Conservation (phyloP, 129 eudicot species). For the Sambucus nigra region DNA sequence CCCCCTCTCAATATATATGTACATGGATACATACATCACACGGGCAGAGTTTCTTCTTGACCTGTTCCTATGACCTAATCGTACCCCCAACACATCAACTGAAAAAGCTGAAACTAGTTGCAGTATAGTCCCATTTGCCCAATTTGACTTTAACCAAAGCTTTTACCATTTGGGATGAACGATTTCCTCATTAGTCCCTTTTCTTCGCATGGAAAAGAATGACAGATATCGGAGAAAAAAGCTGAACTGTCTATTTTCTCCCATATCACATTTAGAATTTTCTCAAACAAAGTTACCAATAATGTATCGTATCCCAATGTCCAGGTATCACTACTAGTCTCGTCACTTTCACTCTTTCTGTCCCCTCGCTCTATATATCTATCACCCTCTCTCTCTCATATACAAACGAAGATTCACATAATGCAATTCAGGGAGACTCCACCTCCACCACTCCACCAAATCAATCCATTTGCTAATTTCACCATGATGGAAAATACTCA, state of each 20-base stretch:
- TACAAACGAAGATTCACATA: too few relatives aligned
- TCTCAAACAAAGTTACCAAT: too few relatives aligned
- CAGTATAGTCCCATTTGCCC: constrained; percentile 13
- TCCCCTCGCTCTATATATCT: too few relatives aligned
- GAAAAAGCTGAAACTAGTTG: constrained; percentile 12
- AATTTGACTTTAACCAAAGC: constrained; percentile 19
- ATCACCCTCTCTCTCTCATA: background rate
- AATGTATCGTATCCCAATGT: constrained; percentile 49
- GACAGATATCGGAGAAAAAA: constrained; percentile 3
- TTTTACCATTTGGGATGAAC: constrained; percentile 7
- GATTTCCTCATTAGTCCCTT: constrained; percentile 26
- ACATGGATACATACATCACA: too few relatives aligned
- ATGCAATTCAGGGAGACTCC: constrained; percentile 65
- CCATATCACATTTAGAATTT: constrained; percentile 17
- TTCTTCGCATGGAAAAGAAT: too few relatives aligned
- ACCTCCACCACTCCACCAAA: constrained; percentile 32
- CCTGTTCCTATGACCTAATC: constrained; percentile 24
- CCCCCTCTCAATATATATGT: constrained; percentile 26
- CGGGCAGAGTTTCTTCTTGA: constrained; percentile 13
- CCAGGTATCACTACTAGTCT: constrained; percentile 52
- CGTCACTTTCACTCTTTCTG: constrained; percentile 55
- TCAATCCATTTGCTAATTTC: constrained; percentile 20
- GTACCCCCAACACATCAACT: constrained; percentile 16
- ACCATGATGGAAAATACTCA: constrained; percentile 30
- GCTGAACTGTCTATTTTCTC: constrained; percentile 52